Percentiles rank a stretch among this genome's conserved stretches.
These are phyloP conservation scores for Pueraria montana DNA, from an alignment of 306 rosid species.

Conservation along the genomic window DNA sequence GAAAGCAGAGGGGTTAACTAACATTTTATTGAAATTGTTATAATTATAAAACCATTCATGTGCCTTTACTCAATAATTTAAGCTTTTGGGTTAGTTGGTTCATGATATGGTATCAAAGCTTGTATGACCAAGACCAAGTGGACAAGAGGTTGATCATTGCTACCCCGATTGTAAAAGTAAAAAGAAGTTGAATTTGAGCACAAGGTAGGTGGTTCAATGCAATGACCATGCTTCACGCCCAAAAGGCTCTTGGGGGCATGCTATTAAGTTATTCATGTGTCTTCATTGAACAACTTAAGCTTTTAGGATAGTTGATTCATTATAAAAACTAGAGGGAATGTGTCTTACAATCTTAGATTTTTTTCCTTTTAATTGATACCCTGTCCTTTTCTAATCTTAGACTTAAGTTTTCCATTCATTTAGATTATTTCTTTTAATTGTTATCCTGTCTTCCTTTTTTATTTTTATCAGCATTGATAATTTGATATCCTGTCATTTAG, in stretches of 20 bases:
- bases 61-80: neutral
- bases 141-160: neutral
- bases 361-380: neutral
- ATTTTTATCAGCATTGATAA: neutral
- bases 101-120: neutral
- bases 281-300: neutral
- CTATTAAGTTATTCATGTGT: neutral
- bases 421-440: neutral
- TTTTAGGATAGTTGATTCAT: neutral
- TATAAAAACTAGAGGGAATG: neutral
- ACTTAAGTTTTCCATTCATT: neutral
- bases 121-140: neutral
- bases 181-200: neutral
- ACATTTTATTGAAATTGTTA: neutral
- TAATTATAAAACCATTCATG: neutral
- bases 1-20: neutral
- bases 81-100: conserved; percentile 25
- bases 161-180: neutral
- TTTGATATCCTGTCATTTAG: conserved; percentile 12
- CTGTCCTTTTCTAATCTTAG: neutral
- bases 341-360: neutral
- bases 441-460: neutral
- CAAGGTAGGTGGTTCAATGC: neutral
- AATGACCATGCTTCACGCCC: neutral
- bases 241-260: neutral